Evolutionary conservation across 257 asterid genomes (phyloP).

Genomic region (Coffea canephora): DNA sequence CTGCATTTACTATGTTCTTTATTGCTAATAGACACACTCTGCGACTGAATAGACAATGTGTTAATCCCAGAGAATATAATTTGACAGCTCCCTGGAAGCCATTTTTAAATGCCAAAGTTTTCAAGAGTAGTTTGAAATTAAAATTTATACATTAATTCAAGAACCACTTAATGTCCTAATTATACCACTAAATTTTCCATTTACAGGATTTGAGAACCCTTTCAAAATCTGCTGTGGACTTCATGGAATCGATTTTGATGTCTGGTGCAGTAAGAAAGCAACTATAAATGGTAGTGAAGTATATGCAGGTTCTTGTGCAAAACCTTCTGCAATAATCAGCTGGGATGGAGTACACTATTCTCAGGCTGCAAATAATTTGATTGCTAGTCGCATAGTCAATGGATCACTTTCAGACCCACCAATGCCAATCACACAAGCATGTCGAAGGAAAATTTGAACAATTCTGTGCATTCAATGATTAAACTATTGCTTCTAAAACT

Average conservation of each 20-base stretch:
- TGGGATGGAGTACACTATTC: slow-evolving; percentile 87
- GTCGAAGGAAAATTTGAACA: slow-evolving; percentile 28
- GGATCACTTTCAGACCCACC: slow-evolving; percentile 67
- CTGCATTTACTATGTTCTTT: background rate
- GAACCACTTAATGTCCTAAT: background rate
- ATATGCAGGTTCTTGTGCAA: slow-evolving; percentile 51
- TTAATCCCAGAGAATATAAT: background rate
- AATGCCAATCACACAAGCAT: slow-evolving; percentile 35
- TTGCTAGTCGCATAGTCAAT: slow-evolving; percentile 39
- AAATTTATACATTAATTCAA: too few species aligned
- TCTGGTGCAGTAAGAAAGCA: slow-evolving; percentile 62
- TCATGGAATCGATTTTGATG: slow-evolving; percentile 45
- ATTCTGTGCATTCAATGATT: background rate
- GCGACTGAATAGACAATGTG: background rate
- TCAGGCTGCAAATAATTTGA: slow-evolving; percentile 72
- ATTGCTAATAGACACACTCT: background rate
- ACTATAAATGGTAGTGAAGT: slow-evolving; percentile 53
- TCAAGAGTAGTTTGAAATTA: background rate
- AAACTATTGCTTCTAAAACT: background rate
- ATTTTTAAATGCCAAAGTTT: background rate
- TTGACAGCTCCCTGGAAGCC: background rate
- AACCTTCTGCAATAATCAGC: slow-evolving; percentile 51
- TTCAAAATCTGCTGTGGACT: slow-evolving; percentile 59
- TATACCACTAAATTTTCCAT: background rate
- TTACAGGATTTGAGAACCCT: slow-evolving; percentile 62